Evolutionary conservation across 306 rosid species (phyloP).

Genomic region (Sophora flavescens): DNA sequence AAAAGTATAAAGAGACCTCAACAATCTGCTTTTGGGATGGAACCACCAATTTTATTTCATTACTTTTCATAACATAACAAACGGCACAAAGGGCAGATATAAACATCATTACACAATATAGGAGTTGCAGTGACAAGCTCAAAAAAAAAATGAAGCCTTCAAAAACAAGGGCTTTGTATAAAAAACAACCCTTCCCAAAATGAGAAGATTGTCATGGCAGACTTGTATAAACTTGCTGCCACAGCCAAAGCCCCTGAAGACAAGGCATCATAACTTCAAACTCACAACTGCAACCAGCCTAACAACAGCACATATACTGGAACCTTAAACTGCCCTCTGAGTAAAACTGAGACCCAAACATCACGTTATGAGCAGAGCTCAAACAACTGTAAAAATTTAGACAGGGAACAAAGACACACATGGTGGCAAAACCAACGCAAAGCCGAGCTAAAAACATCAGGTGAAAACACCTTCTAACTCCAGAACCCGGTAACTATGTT

Average conservation of each 20-base stretch:
- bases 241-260: slow-evolving; percentile 73
- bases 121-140: slow-evolving; percentile 60
- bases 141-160: slow-evolving; percentile 62
- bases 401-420: slow-evolving; percentile 50
- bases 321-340: slow-evolving; percentile 56
- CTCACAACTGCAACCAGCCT: slow-evolving; percentile 59
- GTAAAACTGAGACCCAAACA: slow-evolving; percentile 68
- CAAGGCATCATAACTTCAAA: slow-evolving; percentile 68
- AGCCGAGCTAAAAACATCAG: slow-evolving; percentile 57
- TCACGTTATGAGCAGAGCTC: slow-evolving; percentile 50
- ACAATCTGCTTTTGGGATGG: slow-evolving; percentile 29
- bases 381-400: slow-evolving; percentile 39
- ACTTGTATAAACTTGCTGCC: slow-evolving; percentile 74
- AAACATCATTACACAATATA: slow-evolving; percentile 44
- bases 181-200: slow-evolving; percentile 60
- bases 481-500: slow-evolving; percentile 60
- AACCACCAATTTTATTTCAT: slow-evolving; percentile 54
- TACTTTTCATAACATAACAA: slow-evolving; percentile 46
- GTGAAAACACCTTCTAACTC: slow-evolving; percentile 58
- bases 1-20: not conserved
- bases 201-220: slow-evolving; percentile 75
- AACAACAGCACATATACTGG: slow-evolving; percentile 31
- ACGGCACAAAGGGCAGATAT: slow-evolving; percentile 59
- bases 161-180: slow-evolving; percentile 71
- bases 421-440: slow-evolving; percentile 53